Percentiles rank a stretch among this genome's conserved stretches.
Conservation (phyloP, 192 early-diverging fungal species). For the Umbelopsis ramanniana region DNA sequence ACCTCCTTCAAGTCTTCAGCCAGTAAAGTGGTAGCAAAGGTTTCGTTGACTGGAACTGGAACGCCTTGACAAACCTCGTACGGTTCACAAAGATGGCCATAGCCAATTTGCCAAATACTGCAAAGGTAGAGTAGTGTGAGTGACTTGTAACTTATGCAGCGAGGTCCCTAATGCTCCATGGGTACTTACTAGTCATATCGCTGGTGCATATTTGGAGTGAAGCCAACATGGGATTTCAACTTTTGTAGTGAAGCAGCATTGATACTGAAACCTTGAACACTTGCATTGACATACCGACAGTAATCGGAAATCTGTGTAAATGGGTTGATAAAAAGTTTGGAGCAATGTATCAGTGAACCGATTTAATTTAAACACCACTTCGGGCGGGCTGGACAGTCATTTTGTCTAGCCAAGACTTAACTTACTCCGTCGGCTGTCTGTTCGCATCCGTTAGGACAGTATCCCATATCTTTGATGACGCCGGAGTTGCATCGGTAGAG, state of each 20-base stretch:
- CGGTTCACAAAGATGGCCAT: slow-evolving; percentile 17
- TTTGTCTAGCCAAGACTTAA: not conserved
- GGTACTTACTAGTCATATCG: slow-evolving; percentile 1
- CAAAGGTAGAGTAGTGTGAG: too few species aligned
- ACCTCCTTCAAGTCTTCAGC: slow-evolving; percentile 4
- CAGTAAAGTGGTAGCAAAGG: not conserved
- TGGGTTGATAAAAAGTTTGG: not conserved
- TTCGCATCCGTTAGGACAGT: slow-evolving; percentile 25
- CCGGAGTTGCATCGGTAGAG: slow-evolving; percentile 19
- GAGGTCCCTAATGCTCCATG: not conserved
- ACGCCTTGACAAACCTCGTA: slow-evolving; percentile 8
- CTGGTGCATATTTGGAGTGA: slow-evolving; percentile 3
- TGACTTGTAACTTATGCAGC: not conserved
- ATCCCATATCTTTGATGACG: slow-evolving; percentile 14
- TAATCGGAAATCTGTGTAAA: slow-evolving; percentile 3
- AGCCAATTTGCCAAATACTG: slow-evolving; percentile 7
- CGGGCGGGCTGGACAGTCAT: too few species aligned
- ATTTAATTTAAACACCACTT: too few species aligned
- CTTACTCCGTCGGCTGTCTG: slow-evolving; percentile 16
- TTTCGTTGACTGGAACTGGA: slow-evolving; percentile 10
- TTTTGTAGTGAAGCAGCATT: slow-evolving; percentile 18
- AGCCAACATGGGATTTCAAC: slow-evolving; percentile 21
- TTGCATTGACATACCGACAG: not conserved
- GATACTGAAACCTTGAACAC: slow-evolving; percentile 1
- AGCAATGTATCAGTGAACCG: not conserved